Evolutionary conservation across 2,329 filamentous ascomycete genomes (phyloP).

Genomic region (Aspergillus fumigatiaffinis): DNA sequence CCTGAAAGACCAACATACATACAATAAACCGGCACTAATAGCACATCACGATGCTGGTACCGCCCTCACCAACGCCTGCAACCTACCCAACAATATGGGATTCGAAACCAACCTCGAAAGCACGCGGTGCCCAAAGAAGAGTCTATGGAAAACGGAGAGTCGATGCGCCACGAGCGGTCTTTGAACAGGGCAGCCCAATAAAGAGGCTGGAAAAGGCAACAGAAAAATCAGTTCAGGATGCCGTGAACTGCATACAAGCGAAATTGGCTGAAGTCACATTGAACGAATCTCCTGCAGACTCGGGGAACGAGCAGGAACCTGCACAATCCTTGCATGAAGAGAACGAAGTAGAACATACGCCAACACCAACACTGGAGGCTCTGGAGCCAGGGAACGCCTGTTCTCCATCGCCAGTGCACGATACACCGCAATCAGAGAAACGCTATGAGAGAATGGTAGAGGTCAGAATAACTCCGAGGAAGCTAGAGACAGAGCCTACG

Average conservation of each 20-base stretch:
- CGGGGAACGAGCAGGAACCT: background rate
- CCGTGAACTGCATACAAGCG: constrained; percentile 20
- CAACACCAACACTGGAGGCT: background rate
- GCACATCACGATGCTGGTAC: constrained; percentile 10
- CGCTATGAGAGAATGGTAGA: constrained; percentile 25
- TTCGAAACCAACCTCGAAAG: constrained; percentile 20
- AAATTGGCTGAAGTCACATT: constrained; percentile 28
- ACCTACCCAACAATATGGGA: constrained; percentile 18
- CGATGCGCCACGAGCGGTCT: constrained; percentile 34
- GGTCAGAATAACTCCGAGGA: constrained; percentile 20
- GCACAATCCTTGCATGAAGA: background rate
- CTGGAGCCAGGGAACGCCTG: constrained; percentile 1
- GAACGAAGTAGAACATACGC: background rate
- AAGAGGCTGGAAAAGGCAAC: constrained; percentile 8
- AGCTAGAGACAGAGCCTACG: background rate
- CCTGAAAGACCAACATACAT: background rate
- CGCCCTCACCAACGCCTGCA: constrained; percentile 9
- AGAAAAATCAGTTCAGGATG: constrained; percentile 5
- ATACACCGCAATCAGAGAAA: constrained; percentile 2
- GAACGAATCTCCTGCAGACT: constrained; percentile 7
- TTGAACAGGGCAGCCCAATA: constrained; percentile 28
- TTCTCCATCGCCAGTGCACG: constrained; percentile 1
- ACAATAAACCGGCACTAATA: background rate
- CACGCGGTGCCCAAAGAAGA: constrained; percentile 24
- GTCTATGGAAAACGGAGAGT: constrained; percentile 35